A percentile compares a stretch with the other conserved stretches of the same genome.
Evolutionary conservation across 331 rosid genomes (phyloP).

Genomic region (Malus hybrid): DNA sequence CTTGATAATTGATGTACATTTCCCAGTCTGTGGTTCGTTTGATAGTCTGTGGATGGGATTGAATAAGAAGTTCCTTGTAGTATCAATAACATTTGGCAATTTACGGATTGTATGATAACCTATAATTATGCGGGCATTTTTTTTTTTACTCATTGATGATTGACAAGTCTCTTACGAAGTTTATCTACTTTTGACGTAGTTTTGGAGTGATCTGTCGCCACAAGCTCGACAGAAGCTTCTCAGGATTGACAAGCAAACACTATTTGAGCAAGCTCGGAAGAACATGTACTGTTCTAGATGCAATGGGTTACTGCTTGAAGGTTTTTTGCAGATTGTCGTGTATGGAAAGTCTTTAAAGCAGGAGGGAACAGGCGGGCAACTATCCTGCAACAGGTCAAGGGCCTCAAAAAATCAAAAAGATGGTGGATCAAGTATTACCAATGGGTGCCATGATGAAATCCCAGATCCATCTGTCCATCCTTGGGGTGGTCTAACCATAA

Average conservation of each 20-base stretch:
- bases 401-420: constrained; percentile 47
- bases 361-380: constrained; percentile 45
- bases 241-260: constrained; percentile 91
- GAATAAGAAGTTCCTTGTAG: background rate
- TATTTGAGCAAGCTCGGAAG: constrained; percentile 97
- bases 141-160: background rate
- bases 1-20: background rate
- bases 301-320: constrained; percentile 95
- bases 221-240: constrained; percentile 80
- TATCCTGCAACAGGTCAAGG: constrained; percentile 40
- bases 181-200: constrained; percentile 41
- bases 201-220: constrained; percentile 69
- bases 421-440: constrained; percentile 36
- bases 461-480: constrained; percentile 94
- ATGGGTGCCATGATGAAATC: constrained; percentile 65
- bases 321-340: constrained; percentile 91
- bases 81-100: background rate
- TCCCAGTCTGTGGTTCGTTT: background rate
- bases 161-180: constrained; percentile 12
- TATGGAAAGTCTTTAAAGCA: constrained; percentile 89
- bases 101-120: background rate
- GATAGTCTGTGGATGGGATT: too few relatives aligned
- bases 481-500: constrained; percentile 94
- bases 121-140: background rate
- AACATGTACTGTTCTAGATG: constrained; percentile 99